Evolutionary conservation across 2,329 filamentous ascomycete species (phyloP).

Genomic region (Xylaria sp.): DNA sequence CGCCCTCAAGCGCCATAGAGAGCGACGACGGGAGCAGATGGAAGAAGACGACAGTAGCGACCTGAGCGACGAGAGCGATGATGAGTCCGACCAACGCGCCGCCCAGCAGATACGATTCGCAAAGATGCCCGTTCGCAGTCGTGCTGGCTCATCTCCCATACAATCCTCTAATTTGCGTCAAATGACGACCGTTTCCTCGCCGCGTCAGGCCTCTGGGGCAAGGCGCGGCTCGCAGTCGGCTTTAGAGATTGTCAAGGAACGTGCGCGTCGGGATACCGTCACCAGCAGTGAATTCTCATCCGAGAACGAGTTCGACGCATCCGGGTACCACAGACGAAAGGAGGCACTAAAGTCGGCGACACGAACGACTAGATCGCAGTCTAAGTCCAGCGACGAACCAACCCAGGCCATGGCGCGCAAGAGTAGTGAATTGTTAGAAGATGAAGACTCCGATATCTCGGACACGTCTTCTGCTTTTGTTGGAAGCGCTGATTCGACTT

Average conservation of each 20-base stretch:
- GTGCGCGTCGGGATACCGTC: slow-evolving; percentile 77
- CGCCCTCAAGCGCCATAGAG: slow-evolving; percentile 72
- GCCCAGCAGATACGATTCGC: slow-evolving; percentile 94
- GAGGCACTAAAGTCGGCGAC: slow-evolving; percentile 70
- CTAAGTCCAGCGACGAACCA: slow-evolving; percentile 64
- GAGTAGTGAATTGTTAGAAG: slow-evolving; percentile 63
- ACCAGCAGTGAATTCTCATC: slow-evolving; percentile 87
- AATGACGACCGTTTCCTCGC: slow-evolving; percentile 60
- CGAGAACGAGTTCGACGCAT: slow-evolving; percentile 80
- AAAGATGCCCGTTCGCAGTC: slow-evolving; percentile 89
- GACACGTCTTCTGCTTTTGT: slow-evolving; percentile 74
- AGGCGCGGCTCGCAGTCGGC: slow-evolving; percentile 78
- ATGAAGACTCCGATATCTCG: slow-evolving; percentile 70
- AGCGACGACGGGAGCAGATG: slow-evolving; percentile 74
- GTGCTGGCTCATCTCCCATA: slow-evolving; percentile 89
- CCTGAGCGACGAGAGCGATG: slow-evolving; percentile 84
- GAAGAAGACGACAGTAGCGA: slow-evolving; percentile 90
- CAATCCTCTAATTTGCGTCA: slow-evolving; percentile 73
- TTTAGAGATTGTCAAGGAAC: slow-evolving; percentile 75
- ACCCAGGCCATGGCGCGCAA: slow-evolving; percentile 56
- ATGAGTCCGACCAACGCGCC: slow-evolving; percentile 77
- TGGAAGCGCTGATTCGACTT: slow-evolving; percentile 76
- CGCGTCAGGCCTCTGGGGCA: slow-evolving; percentile 57
- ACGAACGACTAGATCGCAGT: slow-evolving; percentile 63
- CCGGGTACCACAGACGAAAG: slow-evolving; percentile 71